These are phyloP conservation scores for Tolypocladium guangdongense DNA, from an alignment of 2,329 filamentous ascomycete species.

Conservation along the genomic window DNA sequence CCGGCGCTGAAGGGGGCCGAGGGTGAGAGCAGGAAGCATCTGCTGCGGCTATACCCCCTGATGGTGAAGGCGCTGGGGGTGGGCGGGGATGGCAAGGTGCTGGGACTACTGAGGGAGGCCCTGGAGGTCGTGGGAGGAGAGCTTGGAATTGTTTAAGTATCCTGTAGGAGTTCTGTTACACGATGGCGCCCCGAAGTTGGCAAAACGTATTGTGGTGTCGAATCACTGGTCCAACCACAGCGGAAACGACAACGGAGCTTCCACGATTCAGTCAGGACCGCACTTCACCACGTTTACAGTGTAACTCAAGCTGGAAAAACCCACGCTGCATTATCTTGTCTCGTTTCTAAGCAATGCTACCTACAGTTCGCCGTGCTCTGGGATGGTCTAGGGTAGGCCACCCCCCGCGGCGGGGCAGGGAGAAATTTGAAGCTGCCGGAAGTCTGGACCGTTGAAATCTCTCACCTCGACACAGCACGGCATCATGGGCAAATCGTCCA, in stretches of 20 bases:
- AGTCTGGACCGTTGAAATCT: not conserved
- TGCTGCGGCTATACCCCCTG: conserved; percentile 72
- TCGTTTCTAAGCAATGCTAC: too few species aligned
- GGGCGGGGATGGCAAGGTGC: conserved; percentile 49
- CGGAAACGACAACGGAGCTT: too few species aligned
- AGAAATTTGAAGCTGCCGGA: not conserved
- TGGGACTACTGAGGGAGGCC: conserved; percentile 45
- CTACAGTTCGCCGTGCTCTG: too few species aligned
- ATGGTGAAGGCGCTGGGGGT: conserved; percentile 51
- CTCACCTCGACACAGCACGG: not conserved
- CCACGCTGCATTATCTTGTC: too few species aligned
- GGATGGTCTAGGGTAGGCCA: not conserved
- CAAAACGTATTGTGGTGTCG: not conserved
- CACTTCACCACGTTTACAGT: too few species aligned
- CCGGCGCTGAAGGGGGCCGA: conserved; percentile 40
- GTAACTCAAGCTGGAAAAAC: too few species aligned
- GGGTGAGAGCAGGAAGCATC: conserved; percentile 57
- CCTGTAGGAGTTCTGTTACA: not conserved
- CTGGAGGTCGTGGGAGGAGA: conserved; percentile 52
- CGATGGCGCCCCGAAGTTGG: too few species aligned
- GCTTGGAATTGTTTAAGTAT: conserved; percentile 12
- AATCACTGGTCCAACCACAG: too few species aligned
- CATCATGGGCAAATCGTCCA: conserved; percentile 89
- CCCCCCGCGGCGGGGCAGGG: not conserved
- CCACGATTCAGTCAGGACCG: not conserved